Conservation (phyloP, 176 grass and related monocot species). For the Lolium perenne region DNA sequence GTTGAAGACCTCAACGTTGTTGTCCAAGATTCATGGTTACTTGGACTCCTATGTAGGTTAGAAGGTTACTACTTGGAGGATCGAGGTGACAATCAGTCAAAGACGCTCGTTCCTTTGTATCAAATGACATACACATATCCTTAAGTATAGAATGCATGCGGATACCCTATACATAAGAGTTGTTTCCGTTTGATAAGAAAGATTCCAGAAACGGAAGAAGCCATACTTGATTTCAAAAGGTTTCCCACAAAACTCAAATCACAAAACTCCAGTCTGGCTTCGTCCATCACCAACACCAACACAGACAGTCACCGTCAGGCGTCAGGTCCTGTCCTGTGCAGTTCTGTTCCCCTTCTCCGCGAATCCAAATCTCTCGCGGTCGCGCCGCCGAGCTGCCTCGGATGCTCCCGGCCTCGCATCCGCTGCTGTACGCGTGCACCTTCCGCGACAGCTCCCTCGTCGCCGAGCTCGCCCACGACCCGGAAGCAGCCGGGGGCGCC, state of each 20-base stretch:
- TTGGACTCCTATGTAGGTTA: no score
- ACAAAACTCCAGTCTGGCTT: conserved; percentile 25
- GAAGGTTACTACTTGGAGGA: no score
- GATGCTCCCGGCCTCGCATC: conserved; percentile 70
- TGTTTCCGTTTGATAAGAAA: no score
- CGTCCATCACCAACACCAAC: conserved; percentile 20
- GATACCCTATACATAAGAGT: no score
- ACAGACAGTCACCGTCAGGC: not conserved
- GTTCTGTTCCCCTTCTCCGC: not conserved
- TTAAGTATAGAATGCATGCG: no score
- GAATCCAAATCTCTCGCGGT: conserved; percentile 16
- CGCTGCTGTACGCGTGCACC: conserved; percentile 68
- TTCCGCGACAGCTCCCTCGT: conserved; percentile 58
- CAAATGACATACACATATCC: no score
- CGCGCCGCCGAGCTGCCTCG: conserved; percentile 49
- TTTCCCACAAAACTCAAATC: not conserved
- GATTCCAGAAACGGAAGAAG: no score
- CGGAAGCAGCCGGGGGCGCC: not conserved
- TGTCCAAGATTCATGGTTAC: no score
- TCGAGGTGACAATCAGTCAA: no score
- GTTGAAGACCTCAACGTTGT: no score
- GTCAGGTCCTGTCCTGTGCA: not conserved
- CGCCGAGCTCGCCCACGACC: conserved; percentile 45
- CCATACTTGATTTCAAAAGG: not conserved
- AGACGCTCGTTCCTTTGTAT: no score